Base-by-base conservation (phyloP, 2,329 filamentous ascomycete species). In the Alternaria incomplexa region DNA sequence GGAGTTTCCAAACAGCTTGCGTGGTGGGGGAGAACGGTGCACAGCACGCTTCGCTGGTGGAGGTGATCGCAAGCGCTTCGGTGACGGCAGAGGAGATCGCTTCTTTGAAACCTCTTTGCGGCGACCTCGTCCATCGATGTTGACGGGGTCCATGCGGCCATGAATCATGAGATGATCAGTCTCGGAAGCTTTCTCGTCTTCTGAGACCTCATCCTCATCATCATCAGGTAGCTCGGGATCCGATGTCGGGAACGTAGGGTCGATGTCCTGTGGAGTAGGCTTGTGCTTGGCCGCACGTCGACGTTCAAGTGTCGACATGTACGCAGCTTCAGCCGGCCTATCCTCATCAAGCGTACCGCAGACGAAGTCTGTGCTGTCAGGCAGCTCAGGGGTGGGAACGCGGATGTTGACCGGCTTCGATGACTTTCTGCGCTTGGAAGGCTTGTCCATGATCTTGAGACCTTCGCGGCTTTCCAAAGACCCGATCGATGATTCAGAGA, bases 341-440 rank as follows among this genome's bases (percentile, higher is more conserved):
- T 99, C 96, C 80, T 99, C 96, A 69, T 99, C 96, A 20, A 99
- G 85, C 1, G 96, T 99, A 62, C 96, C 96, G 75, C 96, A 98
- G n/a, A 99, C 96, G 70, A 99, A 99, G 79, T 99, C 96, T 13
- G 96, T 98, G 80, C 94, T 97, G 79, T 99, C 96, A 1, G 96
- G 96, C 11, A 99, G 85, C 76, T 97, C 93, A 3, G 93, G 92
- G 1, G 91, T 92, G 17, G 77, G 74, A 43, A 88, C 86, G 22
- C 90, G 90, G 69, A 90, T 88, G 65, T 86, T 88, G 50, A 81
- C 74, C 44, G 83, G 83, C 46, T 78, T 83, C 85, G 84, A 40
- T 6, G 36, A 82, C 79, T 80, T 72, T 78, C 84, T 77, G 25
- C 73, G 74, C 67, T 74, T 86, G 23, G 74, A 73, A 20, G 70